Percentiles rank a stretch among this genome's conserved stretches.
Evolutionary conservation across 75 land plant genomes (phyloP).

Genomic region (Selaginella tamariscina): DNA sequence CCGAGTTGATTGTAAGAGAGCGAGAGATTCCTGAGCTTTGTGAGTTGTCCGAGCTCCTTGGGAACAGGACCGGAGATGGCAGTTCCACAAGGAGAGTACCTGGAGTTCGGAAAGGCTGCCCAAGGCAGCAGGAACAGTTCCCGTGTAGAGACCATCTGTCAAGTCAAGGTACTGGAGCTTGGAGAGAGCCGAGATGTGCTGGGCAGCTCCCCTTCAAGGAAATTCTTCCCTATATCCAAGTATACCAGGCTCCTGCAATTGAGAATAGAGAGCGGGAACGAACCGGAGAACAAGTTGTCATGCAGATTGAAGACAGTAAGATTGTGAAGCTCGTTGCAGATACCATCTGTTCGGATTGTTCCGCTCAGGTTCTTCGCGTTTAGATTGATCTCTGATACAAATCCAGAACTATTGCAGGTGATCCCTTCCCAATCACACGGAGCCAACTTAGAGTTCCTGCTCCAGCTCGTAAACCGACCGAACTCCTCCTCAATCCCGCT

Average conservation of each 20-base stretch:
- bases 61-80: constrained; percentile 33
- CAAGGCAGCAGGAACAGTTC: constrained; percentile 33
- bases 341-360: background rate
- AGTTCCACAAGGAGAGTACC: constrained; percentile 35
- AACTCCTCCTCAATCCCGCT: background rate
- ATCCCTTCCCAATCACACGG: background rate
- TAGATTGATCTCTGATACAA: background rate
- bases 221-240: background rate
- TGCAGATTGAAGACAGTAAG: background rate
- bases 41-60: constrained; percentile 34
- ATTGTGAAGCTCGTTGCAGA: background rate
- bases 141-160: background rate
- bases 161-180: background rate
- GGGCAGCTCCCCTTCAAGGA: background rate
- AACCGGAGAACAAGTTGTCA: background rate
- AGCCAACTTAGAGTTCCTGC: background rate
- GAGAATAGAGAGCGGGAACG: background rate
- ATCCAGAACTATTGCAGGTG: background rate
- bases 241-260: background rate
- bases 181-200: background rate
- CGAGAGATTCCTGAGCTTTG: constrained; percentile 36
- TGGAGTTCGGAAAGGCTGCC: constrained; percentile 25
- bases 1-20: constrained; percentile 36
- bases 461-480: background rate
- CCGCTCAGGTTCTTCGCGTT: background rate